A percentile compares a stretch with the other conserved stretches of the same genome.
Conservation (phyloP, 2,329 filamentous ascomycete species). For the Hyphodiscus sp. region DNA sequence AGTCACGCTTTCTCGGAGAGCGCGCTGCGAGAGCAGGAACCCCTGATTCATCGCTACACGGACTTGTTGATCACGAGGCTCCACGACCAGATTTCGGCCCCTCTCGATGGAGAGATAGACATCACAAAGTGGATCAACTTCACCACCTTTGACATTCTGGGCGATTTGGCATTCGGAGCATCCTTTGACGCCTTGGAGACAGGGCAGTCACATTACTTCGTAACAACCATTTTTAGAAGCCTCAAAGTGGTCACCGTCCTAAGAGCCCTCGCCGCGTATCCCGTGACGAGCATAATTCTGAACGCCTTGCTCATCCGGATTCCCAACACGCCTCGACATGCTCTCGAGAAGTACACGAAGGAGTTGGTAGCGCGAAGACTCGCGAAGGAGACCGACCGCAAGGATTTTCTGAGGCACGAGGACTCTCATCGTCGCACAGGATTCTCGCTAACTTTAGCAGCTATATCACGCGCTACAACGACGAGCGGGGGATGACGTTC, state of each 20-base stretch:
- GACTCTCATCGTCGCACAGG: no score
- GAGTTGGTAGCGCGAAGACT: no score
- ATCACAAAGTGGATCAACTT: slow-evolving; percentile 32
- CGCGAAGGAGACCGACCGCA: no score
- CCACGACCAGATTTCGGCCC: slow-evolving; percentile 3
- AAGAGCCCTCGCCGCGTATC: no score
- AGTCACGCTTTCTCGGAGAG: slow-evolving; percentile 28
- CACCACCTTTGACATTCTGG: slow-evolving; percentile 34
- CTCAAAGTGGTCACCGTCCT: no score
- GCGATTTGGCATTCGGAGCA: slow-evolving; percentile 39
- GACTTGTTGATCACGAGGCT: slow-evolving; percentile 7
- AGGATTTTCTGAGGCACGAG: no score
- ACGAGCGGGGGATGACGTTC: slow-evolving; percentile 2
- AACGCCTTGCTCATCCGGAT: no score
- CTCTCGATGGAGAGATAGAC: slow-evolving; percentile 7
- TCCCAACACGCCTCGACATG: no score
- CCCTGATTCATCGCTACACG: slow-evolving; percentile 12
- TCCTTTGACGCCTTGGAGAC: slow-evolving; percentile 25
- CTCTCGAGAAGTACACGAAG: no score
- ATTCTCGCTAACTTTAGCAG: background rate
- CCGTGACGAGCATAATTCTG: no score
- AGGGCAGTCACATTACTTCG: no score
- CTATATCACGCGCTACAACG: slow-evolving; percentile 2
- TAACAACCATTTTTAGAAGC: no score
- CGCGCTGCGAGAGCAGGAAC: slow-evolving; percentile 27